Base-by-base conservation (phyloP, 148 eudicot genomes). In the Cornus controversa region DNA sequence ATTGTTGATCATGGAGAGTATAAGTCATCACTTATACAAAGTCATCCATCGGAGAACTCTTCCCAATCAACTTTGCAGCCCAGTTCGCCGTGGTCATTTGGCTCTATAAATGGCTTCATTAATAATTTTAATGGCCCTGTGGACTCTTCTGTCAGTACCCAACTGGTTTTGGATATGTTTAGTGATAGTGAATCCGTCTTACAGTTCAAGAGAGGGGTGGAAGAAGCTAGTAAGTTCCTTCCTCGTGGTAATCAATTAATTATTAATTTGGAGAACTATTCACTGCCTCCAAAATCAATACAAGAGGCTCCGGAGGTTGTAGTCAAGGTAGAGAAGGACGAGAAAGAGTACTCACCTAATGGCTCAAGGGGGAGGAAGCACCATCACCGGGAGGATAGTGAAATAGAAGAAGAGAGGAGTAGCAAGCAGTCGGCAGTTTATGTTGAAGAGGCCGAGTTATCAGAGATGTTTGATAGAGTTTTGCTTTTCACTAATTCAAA, bases 381-480 rank as follows among this genome's bases (percentile, higher is more conserved):
- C 79, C 86, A 80, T 42, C 60, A 75, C 42, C 84, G 85, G 27
- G 89, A 84, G 60, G 84, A 81, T 69, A 77, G 34, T 29, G 34
- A 29, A 29, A 29, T 14, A 6, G 28, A 64, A 13, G 85, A 89
- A 47, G 85, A 74, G 53, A 85, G 94, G 75, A 89, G 58, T 65
- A 45, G 82, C 73, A 83, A 85, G 70, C 83, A 81, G 45, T 85
- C 85, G 9, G 88, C 88, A 66, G 69, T 83, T 58, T 81, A 87
- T 69, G 77, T 53, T 60, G 87, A 91, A 18, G 90, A 88, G 78
- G 67, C 60, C 40, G 90, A 85, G 60, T 76, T 87, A 50, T 83
- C 86, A 22, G 91, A 90, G 58, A 79, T 90, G 81, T 90, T 86
- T 79, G 98, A 93, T 75, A 84, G 74, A 74, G 84, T 91, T 58